Evolutionary conservation across 108 stramenopile genomes (phyloP), one percentile per base, ranked within the genome.

Genomic region (Conticribra guillardii): DNA sequence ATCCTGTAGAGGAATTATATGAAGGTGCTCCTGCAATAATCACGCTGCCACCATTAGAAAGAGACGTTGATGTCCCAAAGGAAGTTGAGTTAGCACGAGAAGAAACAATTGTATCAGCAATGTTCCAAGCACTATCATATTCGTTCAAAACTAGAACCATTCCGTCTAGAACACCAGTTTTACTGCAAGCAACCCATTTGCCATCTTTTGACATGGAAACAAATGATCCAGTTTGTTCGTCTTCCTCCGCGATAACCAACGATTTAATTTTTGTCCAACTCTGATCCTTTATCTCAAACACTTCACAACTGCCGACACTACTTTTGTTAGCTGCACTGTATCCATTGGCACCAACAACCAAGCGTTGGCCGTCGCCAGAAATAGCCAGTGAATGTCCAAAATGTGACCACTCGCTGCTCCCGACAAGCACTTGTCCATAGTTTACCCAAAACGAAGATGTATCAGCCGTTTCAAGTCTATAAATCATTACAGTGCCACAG

Each of bases 321-420:
- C 19, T 22, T 18, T 24, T 17, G 44, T 29, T 23, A 2, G 30
- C 9, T 55, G 41, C 24, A 21, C 53, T 61, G 65, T 41, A 61
- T 2, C 74, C 74, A 52, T 67, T 75, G 58, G 76, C 45, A 16
- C 76, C 76, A 34, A 77, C 37, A 32, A 55, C 69, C 0, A 77
- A 24, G 31, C 65, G 65, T 22, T 64, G 18, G 30, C 76, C 76
- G 32, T 77, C 62, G 23, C 76, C 57, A 8, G 76, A 77, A 26
- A 77, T 32, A 41, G 61, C 30, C 19, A 65, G 15, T 21, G 74
- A 60, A 27, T 55, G 58, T 16, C 74, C 74, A 50, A 68, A 76
- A 19, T 76, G 74, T 37, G 59, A 55, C 19, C 49, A 45, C 0
- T 44, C 59, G 21, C 11, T 24, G 1, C 3, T 46, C 15, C 67